phyloP scores from a whole-genome alignment of 805 yeast species.

The Candida silvatica region DNA sequence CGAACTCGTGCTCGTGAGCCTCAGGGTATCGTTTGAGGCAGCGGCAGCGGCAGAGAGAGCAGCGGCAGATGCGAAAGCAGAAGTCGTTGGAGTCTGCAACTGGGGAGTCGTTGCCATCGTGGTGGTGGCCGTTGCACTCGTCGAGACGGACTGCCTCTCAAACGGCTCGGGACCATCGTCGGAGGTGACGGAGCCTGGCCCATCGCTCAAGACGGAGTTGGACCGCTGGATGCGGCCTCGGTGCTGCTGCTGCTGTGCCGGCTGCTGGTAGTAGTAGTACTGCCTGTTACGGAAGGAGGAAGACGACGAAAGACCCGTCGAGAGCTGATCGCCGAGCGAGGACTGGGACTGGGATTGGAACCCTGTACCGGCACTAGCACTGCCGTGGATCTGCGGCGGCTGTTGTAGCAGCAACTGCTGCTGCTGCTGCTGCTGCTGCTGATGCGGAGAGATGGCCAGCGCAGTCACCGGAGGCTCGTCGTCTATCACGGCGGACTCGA shows the following conservation, averaged over 20 bases:
- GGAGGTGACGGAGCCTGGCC: neutral
- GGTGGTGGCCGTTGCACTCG: neutral
- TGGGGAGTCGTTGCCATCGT: neutral
- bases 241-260: slow-evolving; percentile 6
- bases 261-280: slow-evolving; percentile 17
- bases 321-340: neutral
- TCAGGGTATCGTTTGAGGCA: neutral
- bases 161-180: too few relatives aligned
- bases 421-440: slow-evolving; percentile 1
- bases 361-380: too few relatives aligned
- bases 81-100: neutral
- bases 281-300: slow-evolving; percentile 14
- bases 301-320: neutral
- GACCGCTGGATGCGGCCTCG: slow-evolving; percentile 9
- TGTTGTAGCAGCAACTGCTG: slow-evolving; percentile 1
- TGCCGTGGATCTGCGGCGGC: too few relatives aligned
- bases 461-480: neutral
- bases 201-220: slow-evolving; percentile 5
- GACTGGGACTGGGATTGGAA: too few relatives aligned
- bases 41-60: neutral
- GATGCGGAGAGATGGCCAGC: neutral
- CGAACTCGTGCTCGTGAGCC: neutral
- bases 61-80: neutral
- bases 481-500: slow-evolving; percentile 10
- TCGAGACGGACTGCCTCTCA: neutral